Percentiles rank a stretch among this genome's conserved stretches.
Conservation (phyloP, 2,329 filamentous ascomycete genomes). For the Sarocladium strictum region DNA sequence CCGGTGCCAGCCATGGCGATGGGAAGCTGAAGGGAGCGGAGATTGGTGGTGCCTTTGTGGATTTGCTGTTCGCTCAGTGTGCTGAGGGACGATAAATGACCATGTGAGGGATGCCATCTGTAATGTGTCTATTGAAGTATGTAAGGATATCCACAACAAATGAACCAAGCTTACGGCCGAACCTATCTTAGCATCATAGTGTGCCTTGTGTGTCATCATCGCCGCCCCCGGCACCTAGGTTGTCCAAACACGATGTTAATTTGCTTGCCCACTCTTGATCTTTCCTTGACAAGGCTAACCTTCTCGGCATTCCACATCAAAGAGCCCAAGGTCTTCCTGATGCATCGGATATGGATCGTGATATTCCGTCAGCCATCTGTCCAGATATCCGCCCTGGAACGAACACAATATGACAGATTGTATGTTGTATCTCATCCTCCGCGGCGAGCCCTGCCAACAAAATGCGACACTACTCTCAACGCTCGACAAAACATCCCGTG, state of each 20-base stretch:
- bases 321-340: background rate
- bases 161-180: too few species aligned
- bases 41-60: conserved; percentile 25
- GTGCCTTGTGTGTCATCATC: too few species aligned
- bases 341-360: background rate
- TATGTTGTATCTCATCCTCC: background rate
- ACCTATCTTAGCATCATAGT: too few species aligned
- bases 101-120: background rate
- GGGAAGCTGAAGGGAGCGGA: conserved; percentile 19
- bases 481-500: too few species aligned
- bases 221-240: too few species aligned
- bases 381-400: background rate
- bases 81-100: conserved; percentile 13
- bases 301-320: background rate
- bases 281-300: too few species aligned
- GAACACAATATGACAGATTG: background rate
- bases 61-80: conserved; percentile 34
- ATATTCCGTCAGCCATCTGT: background rate
- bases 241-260: too few species aligned
- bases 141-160: too few species aligned
- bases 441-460: background rate
- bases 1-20: conserved; percentile 45
- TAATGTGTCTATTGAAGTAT: too few species aligned
- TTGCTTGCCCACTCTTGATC: too few species aligned
- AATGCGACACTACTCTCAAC: background rate